Base-by-base conservation (phyloP, 2,329 filamentous ascomycete genomes). In the Venturia oleaginea region DNA sequence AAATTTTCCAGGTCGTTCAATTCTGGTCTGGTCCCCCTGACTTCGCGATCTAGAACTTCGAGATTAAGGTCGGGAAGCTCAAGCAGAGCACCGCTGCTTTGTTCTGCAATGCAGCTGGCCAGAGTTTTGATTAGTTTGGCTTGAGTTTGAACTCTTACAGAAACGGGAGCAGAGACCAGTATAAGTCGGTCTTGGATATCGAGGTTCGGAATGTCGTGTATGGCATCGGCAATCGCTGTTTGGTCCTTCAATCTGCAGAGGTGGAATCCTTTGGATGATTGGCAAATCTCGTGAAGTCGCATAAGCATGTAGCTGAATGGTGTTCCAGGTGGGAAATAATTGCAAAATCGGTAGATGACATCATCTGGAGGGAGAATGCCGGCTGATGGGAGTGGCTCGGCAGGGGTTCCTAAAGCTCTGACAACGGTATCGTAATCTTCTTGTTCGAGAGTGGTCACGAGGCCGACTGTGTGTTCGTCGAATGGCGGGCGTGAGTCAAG, bases 231-330 rank as follows among this genome's bases (percentile, higher is more conserved):
- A 65, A 92, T 81, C 40, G 80, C 77, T 22, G 93, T 75, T 66
- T 84, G 83, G 59, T 87, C 84, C 62, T 79, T 79, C 10, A 91
- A 74, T 15, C 80, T 76, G 69, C 88, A 91, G 61, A 97, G 77
- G 68, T 88, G 85, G 75, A 91, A 97, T 1, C 83, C 81, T 0
- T 81, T 76, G 63, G 87, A 84, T 11, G 89, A 77, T 34, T 81
- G 78, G 2, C 85, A 83, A 10, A 93, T 81, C 64, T 91, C 87
- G 67, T 88, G 81, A 60, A 97, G 79, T 2, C 89, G 88, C 67
- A 87, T 80, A 64, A 97, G 76, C 66, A 97, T 86, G 71, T 92
- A 96, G 67, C 86, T 88, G 69, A 97, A 89, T 0, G 92, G 91
- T 0, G 90, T 92, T 6, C 84, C 83, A 0, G 86, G 83, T 0